A percentile compares a stretch with the other conserved stretches of the same genome.
Evolutionary conservation across 345 rosid genomes (phyloP).

Genomic region (Corymbia maculata): DNA sequence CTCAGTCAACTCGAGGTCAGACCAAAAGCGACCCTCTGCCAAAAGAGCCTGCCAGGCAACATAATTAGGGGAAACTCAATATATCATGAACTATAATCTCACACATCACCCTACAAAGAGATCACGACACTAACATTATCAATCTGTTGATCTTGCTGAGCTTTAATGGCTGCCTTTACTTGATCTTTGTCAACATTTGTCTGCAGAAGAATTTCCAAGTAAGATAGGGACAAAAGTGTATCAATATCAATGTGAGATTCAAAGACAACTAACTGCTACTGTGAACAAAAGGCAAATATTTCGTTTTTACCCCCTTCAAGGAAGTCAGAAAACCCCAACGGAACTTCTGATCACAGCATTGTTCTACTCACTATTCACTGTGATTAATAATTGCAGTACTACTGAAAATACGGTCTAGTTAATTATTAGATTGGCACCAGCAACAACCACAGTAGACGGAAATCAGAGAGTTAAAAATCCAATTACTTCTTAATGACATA

Average conservation of each 20-base stretch:
- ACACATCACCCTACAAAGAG: neutral
- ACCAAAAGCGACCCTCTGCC: conserved; percentile 83
- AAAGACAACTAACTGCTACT: neutral
- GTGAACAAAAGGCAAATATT: neutral
- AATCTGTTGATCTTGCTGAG: conserved; percentile 97
- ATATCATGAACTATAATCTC: neutral
- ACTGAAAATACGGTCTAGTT: neutral
- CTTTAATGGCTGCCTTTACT: conserved; percentile 97
- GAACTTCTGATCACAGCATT: neutral
- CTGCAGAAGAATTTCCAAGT: conserved; percentile 31
- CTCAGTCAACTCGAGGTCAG: conserved; percentile 95
- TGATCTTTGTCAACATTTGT: conserved; percentile 80
- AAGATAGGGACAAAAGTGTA: neutral
- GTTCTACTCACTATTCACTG: neutral
- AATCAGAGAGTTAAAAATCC: neutral
- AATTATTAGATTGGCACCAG: neutral
- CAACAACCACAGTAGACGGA: neutral
- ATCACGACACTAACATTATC: conserved; percentile 35
- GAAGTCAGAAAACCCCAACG: neutral
- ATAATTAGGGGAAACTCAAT: neutral
- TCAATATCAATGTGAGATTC: neutral
- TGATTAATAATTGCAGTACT: neutral
- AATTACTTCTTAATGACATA: neutral
- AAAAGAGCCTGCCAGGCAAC: conserved; percentile 65
- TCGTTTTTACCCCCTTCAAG: neutral